These are phyloP conservation scores for Primulina tabacum DNA, from an alignment of 257 asterid genomes.

Conservation along the genomic window DNA sequence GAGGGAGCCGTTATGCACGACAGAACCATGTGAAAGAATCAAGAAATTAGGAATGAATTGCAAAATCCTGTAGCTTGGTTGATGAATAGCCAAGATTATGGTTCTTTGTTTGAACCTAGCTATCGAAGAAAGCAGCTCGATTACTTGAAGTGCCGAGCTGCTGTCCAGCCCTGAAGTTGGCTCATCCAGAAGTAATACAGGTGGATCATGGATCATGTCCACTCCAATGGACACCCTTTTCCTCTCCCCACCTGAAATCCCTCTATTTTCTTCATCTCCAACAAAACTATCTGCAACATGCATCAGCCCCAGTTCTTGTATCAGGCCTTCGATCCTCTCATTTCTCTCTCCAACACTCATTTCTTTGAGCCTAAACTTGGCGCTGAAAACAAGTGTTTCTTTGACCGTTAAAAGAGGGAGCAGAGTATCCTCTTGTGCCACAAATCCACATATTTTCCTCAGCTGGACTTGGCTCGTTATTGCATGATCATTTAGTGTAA, in stretches of 20 bases:
- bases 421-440: conserved; percentile 76
- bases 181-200: conserved; percentile 69
- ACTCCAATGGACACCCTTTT: conserved; percentile 82
- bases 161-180: conserved; percentile 91
- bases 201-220: conserved; percentile 80
- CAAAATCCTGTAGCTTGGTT: conserved; percentile 79
- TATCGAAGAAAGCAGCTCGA: conserved; percentile 69
- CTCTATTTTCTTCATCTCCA: conserved; percentile 81
- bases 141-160: conserved; percentile 84
- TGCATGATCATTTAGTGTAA: conserved; percentile 41
- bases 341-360: conserved; percentile 42
- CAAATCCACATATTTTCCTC: conserved; percentile 75
- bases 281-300: conserved; percentile 68
- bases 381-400: conserved; percentile 68
- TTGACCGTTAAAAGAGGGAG: conserved; percentile 75
- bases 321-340: conserved; percentile 52
- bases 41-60: conserved; percentile 57
- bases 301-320: conserved; percentile 81
- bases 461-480: conserved; percentile 47
- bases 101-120: conserved; percentile 61
- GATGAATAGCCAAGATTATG: conserved; percentile 68
- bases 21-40: conserved; percentile 73
- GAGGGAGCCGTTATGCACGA: conserved; percentile 66
- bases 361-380: conserved; percentile 59
- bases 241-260: conserved; percentile 83